A percentile compares a stretch with the other conserved stretches of the same genome.
phyloP scores from a whole-genome alignment of 495 filamentous ascomycete genomes.

The Paragyromitra xinjiangensis region DNA sequence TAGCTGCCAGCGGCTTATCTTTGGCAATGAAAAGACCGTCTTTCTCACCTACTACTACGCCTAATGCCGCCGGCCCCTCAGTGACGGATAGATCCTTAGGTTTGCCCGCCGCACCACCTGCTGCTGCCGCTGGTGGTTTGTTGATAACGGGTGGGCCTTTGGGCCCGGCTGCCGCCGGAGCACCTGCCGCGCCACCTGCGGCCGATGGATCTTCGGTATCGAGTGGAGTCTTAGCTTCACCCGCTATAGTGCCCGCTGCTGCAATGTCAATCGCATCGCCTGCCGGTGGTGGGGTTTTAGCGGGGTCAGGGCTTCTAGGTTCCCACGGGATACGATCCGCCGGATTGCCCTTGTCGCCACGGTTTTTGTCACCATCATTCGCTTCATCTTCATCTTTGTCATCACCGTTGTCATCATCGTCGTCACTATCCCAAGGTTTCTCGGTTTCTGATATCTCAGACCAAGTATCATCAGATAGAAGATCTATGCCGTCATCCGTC shows the following conservation, averaged over 20 bases:
- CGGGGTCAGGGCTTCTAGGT: too few relatives aligned
- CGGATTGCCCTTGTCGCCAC: too few relatives aligned
- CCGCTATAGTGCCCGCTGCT: too few relatives aligned
- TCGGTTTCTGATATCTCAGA: not conserved
- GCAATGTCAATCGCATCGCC: too few relatives aligned
- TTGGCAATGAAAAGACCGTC: not conserved
- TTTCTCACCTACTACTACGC: not conserved
- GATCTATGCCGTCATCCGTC: slow-evolving; percentile 24
- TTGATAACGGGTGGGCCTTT: not conserved
- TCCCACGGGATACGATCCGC: not conserved
- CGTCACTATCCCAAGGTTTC: not conserved
- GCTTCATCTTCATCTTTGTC: not conserved
- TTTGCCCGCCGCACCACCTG: not conserved
- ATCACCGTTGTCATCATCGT: not conserved
- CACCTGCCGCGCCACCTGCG: too few relatives aligned
- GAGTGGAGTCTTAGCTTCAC: not conserved
- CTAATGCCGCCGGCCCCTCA: not conserved
- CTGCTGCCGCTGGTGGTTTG: not conserved
- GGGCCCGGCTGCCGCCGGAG: not conserved
- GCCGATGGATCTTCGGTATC: not conserved
- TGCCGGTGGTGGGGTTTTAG: too few relatives aligned
- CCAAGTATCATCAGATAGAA: not conserved
- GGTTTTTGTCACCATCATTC: not conserved
- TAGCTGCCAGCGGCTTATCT: too few relatives aligned
- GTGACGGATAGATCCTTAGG: not conserved